These are phyloP conservation scores for Luvunga scandens DNA, from an alignment of 345 rosid species.

Conservation along the genomic window DNA sequence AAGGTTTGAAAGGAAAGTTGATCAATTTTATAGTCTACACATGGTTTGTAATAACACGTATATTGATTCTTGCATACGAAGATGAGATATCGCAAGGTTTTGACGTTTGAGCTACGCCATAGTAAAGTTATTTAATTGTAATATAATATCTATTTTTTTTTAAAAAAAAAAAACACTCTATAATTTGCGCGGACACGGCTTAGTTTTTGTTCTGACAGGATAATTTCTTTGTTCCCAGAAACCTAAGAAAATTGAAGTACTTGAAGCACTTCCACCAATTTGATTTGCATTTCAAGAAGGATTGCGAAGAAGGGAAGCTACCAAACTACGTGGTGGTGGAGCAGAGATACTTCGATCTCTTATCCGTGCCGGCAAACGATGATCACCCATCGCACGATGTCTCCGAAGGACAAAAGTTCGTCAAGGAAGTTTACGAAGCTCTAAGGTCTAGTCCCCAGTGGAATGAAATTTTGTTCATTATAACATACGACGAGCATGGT, in stretches of 20 bases:
- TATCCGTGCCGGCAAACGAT: constrained; percentile 40
- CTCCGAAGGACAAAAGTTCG: constrained; percentile 51
- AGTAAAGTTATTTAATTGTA: too few relatives aligned
- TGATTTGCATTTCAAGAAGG: constrained; percentile 37
- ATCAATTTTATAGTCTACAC: too few relatives aligned
- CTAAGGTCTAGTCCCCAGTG: constrained; percentile 54
- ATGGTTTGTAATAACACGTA: too few relatives aligned
- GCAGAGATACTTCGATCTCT: constrained; percentile 41
- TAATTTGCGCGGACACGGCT: too few relatives aligned
- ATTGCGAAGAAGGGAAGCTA: constrained; percentile 46
- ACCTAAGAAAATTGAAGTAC: constrained; percentile 42
- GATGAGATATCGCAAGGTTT: too few relatives aligned
- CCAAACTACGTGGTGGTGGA: constrained; percentile 53
- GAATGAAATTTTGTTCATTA: constrained; percentile 44
- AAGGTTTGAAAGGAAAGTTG: too few relatives aligned
- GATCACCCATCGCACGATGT: constrained; percentile 61
- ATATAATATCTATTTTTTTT: too few relatives aligned
- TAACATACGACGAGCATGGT: constrained; percentile 58
- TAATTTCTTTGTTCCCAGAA: constrained; percentile 17
- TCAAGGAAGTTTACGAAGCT: constrained; percentile 52
- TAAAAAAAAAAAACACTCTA: too few relatives aligned
- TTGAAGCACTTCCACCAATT: constrained; percentile 42
- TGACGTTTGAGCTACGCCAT: too few relatives aligned
- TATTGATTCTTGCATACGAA: too few relatives aligned
- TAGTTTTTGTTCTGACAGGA: too few relatives aligned